Conservation (phyloP, 1,139 yeast species). For the Kurtzmaniella quercitrusa region DNA sequence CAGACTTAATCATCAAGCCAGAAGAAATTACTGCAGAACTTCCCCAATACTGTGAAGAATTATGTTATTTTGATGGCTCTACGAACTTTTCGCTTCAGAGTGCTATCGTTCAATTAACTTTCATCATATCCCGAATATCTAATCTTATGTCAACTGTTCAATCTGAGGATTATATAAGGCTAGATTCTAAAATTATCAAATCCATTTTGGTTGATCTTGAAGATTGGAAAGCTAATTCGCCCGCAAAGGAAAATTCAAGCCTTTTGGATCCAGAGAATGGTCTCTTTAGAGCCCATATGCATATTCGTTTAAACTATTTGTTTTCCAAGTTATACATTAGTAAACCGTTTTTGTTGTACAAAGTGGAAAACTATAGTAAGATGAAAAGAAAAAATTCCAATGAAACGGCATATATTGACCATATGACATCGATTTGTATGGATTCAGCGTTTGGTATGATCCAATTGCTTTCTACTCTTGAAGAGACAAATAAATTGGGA, state of each 20-base stretch:
- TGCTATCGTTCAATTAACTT: constrained; percentile 12
- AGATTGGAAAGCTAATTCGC: constrained; percentile 11
- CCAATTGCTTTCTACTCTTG: constrained; percentile 13
- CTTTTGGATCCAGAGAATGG: constrained; percentile 10
- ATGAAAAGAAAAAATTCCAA: constrained; percentile 8
- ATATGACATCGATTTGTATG: constrained; percentile 16
- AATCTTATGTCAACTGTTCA: constrained; percentile 10
- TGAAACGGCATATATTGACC: constrained; percentile 14
- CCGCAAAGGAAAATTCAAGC: constrained; percentile 4
- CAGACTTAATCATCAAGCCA: constrained; percentile 10
- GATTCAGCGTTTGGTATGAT: constrained; percentile 17
- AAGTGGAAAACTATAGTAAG: constrained; percentile 13
- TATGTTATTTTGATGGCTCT: constrained; percentile 12
- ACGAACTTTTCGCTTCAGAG: constrained; percentile 14
- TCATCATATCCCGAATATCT: constrained; percentile 13
- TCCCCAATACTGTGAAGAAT: constrained; percentile 10
- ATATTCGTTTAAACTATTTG: constrained; percentile 14
- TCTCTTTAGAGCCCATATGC: constrained; percentile 13
- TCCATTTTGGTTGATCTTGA: constrained; percentile 12
- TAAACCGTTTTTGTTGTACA: constrained; percentile 16
- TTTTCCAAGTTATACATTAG: constrained; percentile 17
- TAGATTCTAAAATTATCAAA: constrained; percentile 12
- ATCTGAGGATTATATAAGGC: constrained; percentile 8
- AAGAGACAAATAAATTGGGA: constrained; percentile 14
- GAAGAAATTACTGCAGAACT: constrained; percentile 12